phyloP scores from a whole-genome alignment of 2,329 filamentous ascomycete species.

The Trichothecium roseum region DNA sequence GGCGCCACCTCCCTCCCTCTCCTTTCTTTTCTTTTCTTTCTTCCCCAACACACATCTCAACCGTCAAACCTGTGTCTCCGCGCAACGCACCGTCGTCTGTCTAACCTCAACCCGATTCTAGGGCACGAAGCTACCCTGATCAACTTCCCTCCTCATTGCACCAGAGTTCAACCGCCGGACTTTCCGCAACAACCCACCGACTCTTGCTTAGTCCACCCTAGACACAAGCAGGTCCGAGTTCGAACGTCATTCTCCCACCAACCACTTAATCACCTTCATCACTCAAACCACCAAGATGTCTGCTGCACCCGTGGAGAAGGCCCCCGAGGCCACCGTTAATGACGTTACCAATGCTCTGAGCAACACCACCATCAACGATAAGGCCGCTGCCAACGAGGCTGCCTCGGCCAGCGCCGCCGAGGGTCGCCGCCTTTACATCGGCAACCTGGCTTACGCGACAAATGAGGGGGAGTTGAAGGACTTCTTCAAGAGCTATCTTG shows the following conservation, averaged over 20 bases:
- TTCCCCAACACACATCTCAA: conserved; percentile 32
- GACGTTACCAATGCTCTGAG: conserved; percentile 65
- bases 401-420: conserved; percentile 95
- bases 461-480: conserved; percentile 99
- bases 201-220: conserved; percentile 22
- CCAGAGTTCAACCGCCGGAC: conserved; percentile 53
- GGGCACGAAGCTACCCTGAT: conserved; percentile 85
- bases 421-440: conserved; percentile 98
- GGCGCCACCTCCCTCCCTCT: conserved; percentile 13
- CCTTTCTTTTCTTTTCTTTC: conserved; percentile 19
- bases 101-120: conserved; percentile 46
- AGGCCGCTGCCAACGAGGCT: conserved; percentile 68
- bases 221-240: conserved; percentile 19
- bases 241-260: conserved; percentile 31
- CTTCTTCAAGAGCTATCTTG: conserved; percentile 99
- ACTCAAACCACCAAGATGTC: conserved; percentile 62
- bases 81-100: conserved; percentile 37
- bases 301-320: conserved; percentile 60
- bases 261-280: conserved; percentile 28
- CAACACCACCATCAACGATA: conserved; percentile 58
- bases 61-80: conserved; percentile 32
- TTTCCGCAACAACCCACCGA: conserved; percentile 27
- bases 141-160: conserved; percentile 47
- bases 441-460: conserved; percentile 99
- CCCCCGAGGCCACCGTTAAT: conserved; percentile 57